Percentiles rank a stretch among this genome's conserved stretches.
phyloP scores from a whole-genome alignment of 1,284 basidiomycete species.

The Cutaneotrichosporon cavernicola region DNA sequence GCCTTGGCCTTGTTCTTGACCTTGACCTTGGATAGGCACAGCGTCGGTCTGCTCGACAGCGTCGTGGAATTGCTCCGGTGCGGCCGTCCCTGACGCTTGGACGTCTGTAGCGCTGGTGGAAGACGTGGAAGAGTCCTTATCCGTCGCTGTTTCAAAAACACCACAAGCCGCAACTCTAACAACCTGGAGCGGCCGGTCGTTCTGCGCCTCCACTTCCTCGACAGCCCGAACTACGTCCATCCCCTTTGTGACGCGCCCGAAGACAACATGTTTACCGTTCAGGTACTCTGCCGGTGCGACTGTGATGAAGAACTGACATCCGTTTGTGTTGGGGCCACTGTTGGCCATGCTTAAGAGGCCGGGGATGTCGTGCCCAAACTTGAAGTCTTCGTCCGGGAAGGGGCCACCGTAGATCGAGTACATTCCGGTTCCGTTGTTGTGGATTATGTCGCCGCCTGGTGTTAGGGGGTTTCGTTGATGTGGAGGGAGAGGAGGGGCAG shows the following conservation, averaged over 20 bases:
- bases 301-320: slow-evolving; percentile 96
- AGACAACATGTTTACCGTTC: slow-evolving; percentile 91
- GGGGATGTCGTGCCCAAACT: slow-evolving; percentile 10
- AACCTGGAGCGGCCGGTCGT: slow-evolving; percentile 55
- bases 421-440: slow-evolving; percentile 55
- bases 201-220: slow-evolving; percentile 83
- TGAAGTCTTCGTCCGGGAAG: slow-evolving; percentile 35
- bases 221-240: slow-evolving; percentile 88
- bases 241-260: slow-evolving; percentile 82
- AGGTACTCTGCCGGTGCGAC: slow-evolving; percentile 90
- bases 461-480: slow-evolving; percentile 30
- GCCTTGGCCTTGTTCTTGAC: not conserved
- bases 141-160: slow-evolving; percentile 17
- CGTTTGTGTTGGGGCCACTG: slow-evolving; percentile 86
- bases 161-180: slow-evolving; percentile 62
- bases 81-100: too few relatives aligned
- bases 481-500: not conserved
- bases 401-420: slow-evolving; percentile 36
- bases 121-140: too few relatives aligned
- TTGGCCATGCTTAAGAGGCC: slow-evolving; percentile 60
- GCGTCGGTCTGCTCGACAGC: not conserved
- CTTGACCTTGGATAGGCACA: not conserved
- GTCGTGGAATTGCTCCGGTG: not conserved
- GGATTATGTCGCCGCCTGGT: slow-evolving; percentile 59
- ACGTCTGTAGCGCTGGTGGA: too few relatives aligned